These are phyloP conservation scores for Fusarium temperatum DNA, from an alignment of 2,329 filamentous ascomycete genomes.

Conservation along the genomic window DNA sequence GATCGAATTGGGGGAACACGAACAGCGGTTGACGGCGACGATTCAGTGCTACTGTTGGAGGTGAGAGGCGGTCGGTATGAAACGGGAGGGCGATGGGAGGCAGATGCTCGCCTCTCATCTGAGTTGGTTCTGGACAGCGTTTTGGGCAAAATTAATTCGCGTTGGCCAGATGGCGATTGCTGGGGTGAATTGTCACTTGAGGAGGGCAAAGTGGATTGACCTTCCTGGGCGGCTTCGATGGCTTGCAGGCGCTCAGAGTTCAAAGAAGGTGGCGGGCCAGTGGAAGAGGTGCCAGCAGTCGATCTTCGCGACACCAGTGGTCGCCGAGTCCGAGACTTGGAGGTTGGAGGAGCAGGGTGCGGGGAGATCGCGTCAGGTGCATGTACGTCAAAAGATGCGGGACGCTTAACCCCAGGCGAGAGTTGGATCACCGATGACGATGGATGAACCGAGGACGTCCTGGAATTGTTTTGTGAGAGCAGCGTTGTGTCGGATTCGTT, in stretches of 20 bases:
- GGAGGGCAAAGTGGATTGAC: conserved; percentile 27
- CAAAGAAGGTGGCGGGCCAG: conserved; percentile 45
- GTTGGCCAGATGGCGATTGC: conserved; percentile 51
- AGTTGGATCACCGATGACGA: conserved; percentile 37
- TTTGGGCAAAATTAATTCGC: conserved; percentile 59
- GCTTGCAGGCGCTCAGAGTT: conserved; percentile 47
- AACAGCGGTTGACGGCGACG: conserved; percentile 46
- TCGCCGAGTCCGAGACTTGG: conserved; percentile 50
- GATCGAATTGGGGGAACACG: conserved; percentile 64
- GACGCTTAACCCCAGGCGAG: conserved; percentile 37
- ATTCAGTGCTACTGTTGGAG: conserved; percentile 43
- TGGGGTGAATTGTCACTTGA: conserved; percentile 35
- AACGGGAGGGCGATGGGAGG: conserved; percentile 56
- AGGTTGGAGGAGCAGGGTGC: conserved; percentile 39
- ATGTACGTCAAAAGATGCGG: conserved; percentile 39
- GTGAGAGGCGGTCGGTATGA: conserved; percentile 58
- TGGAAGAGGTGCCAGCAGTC: conserved; percentile 46
- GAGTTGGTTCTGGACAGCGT: conserved; percentile 50
- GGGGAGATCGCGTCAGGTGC: conserved; percentile 41
- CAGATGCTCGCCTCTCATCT: conserved; percentile 58
- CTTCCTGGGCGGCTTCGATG: conserved; percentile 41
- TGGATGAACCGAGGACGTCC: conserved; percentile 47
- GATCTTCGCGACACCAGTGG: conserved; percentile 51
- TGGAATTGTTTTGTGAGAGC: conserved; percentile 45
- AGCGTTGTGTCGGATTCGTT: conserved; percentile 28